These are phyloP conservation scores for Boletus barrowsii DNA, from an alignment of 768 basidiomycete genomes.

Conservation along the genomic window DNA sequence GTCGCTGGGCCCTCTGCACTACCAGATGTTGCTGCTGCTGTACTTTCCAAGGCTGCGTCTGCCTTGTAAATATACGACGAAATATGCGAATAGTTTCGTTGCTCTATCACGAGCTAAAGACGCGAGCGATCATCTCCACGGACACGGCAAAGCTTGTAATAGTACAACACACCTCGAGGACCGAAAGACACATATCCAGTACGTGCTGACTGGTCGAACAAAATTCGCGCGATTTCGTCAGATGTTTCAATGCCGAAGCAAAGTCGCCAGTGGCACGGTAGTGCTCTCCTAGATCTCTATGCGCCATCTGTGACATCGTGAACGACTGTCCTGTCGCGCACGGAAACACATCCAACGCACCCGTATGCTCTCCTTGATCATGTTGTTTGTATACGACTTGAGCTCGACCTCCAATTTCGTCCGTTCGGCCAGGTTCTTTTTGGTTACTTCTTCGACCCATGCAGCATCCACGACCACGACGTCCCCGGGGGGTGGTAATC, in stretches of 20 bases:
- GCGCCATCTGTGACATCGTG: conserved; percentile 63
- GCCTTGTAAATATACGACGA: conserved; percentile 95
- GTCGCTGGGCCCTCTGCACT: conserved; percentile 20
- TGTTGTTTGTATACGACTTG: conserved; percentile 91
- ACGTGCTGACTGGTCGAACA: conserved; percentile 89
- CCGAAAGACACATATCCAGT: conserved; percentile 87
- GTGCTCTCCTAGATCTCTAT: conserved; percentile 83
- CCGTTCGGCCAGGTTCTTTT: conserved; percentile 68
- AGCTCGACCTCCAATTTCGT: conserved; percentile 90
- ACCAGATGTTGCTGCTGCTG: conserved; percentile 35
- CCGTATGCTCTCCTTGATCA: conserved; percentile 98
- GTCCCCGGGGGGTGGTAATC: conserved; percentile 46
- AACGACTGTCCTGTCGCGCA: background rate
- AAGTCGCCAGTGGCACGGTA: conserved; percentile 74
- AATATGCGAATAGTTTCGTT: conserved; percentile 81
- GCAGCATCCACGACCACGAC: conserved; percentile 55
- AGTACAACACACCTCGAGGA: conserved; percentile 60
- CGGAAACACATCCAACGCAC: conserved; percentile 40
- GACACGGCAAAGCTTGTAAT: background rate
- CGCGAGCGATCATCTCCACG: background rate
- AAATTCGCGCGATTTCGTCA: conserved; percentile 90
- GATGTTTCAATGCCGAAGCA: conserved; percentile 68
- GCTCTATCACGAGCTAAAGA: conserved; percentile 75
- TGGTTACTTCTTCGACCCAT: conserved; percentile 70
- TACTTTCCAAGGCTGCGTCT: conserved; percentile 82